Evolutionary conservation across 306 rosid genomes (phyloP).

Genomic region (Cucumis cinereus): DNA sequence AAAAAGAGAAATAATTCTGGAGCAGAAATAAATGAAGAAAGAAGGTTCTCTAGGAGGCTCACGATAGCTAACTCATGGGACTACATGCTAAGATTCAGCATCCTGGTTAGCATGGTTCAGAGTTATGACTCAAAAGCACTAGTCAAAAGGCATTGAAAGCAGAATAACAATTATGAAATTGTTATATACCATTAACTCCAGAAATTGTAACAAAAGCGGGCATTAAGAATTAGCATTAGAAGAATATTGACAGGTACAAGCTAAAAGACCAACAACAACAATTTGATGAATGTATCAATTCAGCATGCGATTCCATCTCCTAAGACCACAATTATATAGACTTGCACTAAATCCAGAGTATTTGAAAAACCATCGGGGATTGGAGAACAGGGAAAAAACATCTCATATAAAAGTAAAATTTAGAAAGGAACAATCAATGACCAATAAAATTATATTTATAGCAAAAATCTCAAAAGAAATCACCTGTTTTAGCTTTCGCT

Average conservation of each 20-base stretch:
- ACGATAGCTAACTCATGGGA: background rate
- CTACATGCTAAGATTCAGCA: background rate
- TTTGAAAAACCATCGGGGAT: background rate
- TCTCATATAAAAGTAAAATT: background rate
- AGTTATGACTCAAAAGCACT: background rate
- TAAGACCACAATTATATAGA: background rate
- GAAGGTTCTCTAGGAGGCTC: background rate
- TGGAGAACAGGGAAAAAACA: background rate
- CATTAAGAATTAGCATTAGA: background rate
- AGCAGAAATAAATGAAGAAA: background rate
- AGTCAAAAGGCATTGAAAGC: background rate
- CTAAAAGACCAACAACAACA: background rate
- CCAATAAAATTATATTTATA: background rate
- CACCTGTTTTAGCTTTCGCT: slow-evolving; percentile 70
- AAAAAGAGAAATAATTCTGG: background rate
- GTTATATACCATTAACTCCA: background rate
- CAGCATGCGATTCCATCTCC: background rate
- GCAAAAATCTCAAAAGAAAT: slow-evolving; percentile 12
- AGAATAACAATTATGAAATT: background rate
- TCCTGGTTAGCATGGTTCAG: background rate
- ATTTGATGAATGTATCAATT: background rate
- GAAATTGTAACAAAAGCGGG: background rate
- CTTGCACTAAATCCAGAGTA: background rate
- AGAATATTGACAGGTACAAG: background rate
- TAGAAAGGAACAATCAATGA: background rate